Percentiles rank a stretch among this genome's conserved stretches.
phyloP scores from a whole-genome alignment of 1,139 yeast genomes.

The Zhuliangozyma parablackwelliae region DNA sequence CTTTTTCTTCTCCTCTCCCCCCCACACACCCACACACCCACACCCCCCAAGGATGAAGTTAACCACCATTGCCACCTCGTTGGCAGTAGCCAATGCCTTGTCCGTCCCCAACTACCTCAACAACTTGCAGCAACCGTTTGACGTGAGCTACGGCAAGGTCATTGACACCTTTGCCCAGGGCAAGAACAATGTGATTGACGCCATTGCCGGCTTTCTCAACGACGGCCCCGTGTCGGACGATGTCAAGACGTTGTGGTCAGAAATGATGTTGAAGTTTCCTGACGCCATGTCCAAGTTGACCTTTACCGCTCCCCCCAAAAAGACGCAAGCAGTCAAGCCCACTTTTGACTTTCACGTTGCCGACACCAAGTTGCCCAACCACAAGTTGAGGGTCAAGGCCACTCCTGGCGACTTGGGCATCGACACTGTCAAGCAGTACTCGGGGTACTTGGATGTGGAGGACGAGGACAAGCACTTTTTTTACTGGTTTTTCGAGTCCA shows the following conservation, averaged over 20 bases:
- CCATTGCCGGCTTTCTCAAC: conserved; percentile 37
- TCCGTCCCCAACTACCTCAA: conserved; percentile 25
- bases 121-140: conserved; percentile 25
- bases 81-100: conserved; percentile 25
- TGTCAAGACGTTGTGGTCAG: conserved; percentile 53
- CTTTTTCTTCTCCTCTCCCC: neutral
- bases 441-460: conserved; percentile 83
- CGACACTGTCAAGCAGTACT: conserved; percentile 75
- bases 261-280: conserved; percentile 57
- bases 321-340: conserved; percentile 22
- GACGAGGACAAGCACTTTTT: conserved; percentile 76
- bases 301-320: conserved; percentile 47
- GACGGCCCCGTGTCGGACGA: conserved; percentile 46
- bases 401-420: conserved; percentile 62
- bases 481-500: conserved; percentile 42
- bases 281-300: conserved; percentile 44
- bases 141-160: conserved; percentile 12
- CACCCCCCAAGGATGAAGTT: conserved; percentile 23
- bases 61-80: conserved; percentile 20
- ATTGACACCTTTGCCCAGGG: conserved; percentile 15
- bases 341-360: conserved; percentile 56
- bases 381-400: conserved; percentile 58
- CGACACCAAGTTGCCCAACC: conserved; percentile 45
- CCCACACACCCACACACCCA: neutral
- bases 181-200: conserved; percentile 17